A percentile compares a stretch with the other conserved stretches of the same genome.
Evolutionary conservation across 352 stramenopile species (phyloP).

Genomic region (Peronospora destructor): DNA sequence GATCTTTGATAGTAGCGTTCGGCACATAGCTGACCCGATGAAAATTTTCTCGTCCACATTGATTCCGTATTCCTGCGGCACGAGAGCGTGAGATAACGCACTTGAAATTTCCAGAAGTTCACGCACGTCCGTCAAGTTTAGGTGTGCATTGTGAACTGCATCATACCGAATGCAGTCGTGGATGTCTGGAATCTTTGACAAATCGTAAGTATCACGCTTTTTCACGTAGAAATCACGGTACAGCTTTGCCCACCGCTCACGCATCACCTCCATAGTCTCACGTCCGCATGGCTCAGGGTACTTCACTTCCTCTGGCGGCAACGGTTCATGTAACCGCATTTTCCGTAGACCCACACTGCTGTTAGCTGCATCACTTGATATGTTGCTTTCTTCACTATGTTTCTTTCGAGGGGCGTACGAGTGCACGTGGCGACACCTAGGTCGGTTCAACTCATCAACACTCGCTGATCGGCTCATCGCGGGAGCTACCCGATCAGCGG

Average conservation of each 20-base stretch:
- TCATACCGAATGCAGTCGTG: constrained; percentile 98
- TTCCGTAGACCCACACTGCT: constrained; percentile 28
- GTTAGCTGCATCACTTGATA: constrained; percentile 31
- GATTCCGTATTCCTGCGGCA: constrained; percentile 87
- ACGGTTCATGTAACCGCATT: constrained; percentile 19
- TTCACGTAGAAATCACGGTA: constrained; percentile 94
- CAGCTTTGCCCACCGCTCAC: constrained; percentile 90
- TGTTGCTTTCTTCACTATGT: constrained; percentile 29
- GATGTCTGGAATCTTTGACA: constrained; percentile 97
- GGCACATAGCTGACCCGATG: constrained; percentile 84
- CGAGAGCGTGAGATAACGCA: constrained; percentile 84
- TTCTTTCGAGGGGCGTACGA: constrained; percentile 41
- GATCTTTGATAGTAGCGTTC: constrained; percentile 84
- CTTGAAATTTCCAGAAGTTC: constrained; percentile 93
- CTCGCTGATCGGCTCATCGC: constrained; percentile 59
- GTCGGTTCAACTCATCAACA: constrained; percentile 47
- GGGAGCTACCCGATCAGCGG: constrained; percentile 20
- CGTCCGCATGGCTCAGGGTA: constrained; percentile 77
- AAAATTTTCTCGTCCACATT: constrained; percentile 82
- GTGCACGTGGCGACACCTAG: constrained; percentile 50
- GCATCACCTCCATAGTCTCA: constrained; percentile 84
- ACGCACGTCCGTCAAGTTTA: constrained; percentile 89
- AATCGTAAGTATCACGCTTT: constrained; percentile 89
- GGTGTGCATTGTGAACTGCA: constrained; percentile 95
- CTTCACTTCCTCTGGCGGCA: constrained; percentile 52